Percentiles rank a stretch among this genome's conserved stretches.
phyloP scores from a whole-genome alignment of 495 filamentous ascomycete genomes.

The Lasiosphaeris hirsuta region DNA sequence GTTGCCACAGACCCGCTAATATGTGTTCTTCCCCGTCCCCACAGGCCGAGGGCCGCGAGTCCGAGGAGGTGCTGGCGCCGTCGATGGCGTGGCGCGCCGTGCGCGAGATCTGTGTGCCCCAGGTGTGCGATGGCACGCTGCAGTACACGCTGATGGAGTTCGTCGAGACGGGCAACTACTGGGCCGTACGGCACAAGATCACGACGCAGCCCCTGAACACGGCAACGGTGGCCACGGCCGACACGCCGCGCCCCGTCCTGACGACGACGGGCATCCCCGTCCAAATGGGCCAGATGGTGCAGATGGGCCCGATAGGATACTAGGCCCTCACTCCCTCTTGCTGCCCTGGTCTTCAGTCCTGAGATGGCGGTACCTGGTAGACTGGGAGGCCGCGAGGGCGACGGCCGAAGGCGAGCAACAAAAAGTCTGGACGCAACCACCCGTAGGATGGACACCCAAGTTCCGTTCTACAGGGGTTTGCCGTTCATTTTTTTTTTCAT shows the following conservation, averaged over 20 bases:
- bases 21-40: too few species aligned
- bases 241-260: conserved; percentile 33
- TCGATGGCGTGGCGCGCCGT: conserved; percentile 10
- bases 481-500: neutral
- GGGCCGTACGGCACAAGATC: conserved; percentile 30
- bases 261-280: conserved; percentile 9
- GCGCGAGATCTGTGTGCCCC: conserved; percentile 38
- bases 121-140: conserved; percentile 40
- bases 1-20: neutral
- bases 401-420: too few species aligned
- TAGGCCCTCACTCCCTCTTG: neutral
- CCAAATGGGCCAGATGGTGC: conserved; percentile 1
- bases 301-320: neutral
- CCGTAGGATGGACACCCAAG: neutral
- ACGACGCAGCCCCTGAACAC: conserved; percentile 20
- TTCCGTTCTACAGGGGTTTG: neutral
- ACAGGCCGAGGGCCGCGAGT: conserved; percentile 49
- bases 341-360: too few species aligned
- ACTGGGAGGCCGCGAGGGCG: too few species aligned
- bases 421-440: too few species aligned
- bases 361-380: too few species aligned
- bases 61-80: conserved; percentile 23
- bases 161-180: conserved; percentile 33
- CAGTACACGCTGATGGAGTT: conserved; percentile 47
- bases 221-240: conserved; percentile 33